These are phyloP conservation scores for Candida verbasci DNA, from an alignment of 805 yeast genomes.

Conservation along the genomic window DNA sequence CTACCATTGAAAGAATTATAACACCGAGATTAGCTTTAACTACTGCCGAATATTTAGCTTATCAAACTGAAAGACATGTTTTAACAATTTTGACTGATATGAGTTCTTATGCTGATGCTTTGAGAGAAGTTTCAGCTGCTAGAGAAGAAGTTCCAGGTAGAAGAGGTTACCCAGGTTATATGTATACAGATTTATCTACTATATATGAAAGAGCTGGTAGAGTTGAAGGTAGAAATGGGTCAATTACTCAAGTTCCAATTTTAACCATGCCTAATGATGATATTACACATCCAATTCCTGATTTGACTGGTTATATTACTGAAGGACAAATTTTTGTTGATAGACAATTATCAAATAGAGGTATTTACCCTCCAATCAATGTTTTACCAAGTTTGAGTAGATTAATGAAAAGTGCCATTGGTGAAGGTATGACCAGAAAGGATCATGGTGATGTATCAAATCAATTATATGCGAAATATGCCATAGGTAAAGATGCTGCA, in stretches of 20 bases:
- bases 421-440: slow-evolving; percentile 99
- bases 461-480: slow-evolving; percentile 98
- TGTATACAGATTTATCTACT: slow-evolving; percentile 99
- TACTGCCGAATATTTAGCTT: slow-evolving; percentile 97
- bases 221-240: slow-evolving; percentile 99
- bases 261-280: slow-evolving; percentile 99
- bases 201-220: slow-evolving; percentile 99
- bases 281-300: slow-evolving; percentile 99
- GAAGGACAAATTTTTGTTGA: slow-evolving; percentile 98
- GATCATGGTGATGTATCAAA: slow-evolving; percentile 99
- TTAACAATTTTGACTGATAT: slow-evolving; percentile 96
- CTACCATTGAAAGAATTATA: slow-evolving; percentile 98
- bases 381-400: slow-evolving; percentile 96
- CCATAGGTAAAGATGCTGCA: slow-evolving; percentile 99
- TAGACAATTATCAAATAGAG: slow-evolving; percentile 93
- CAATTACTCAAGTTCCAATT: slow-evolving; percentile 98
- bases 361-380: slow-evolving; percentile 98
- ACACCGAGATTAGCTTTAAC: slow-evolving; percentile 99
- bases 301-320: slow-evolving; percentile 98
- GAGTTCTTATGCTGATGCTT: slow-evolving; percentile 99
- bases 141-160: slow-evolving; percentile 99
- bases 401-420: slow-evolving; percentile 98
- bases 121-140: slow-evolving; percentile 99
- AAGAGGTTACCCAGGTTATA: slow-evolving; percentile 99
- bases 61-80: slow-evolving; percentile 99